A percentile compares a stretch with the other conserved stretches of the same genome.
These are phyloP conservation scores for Fusarium sp. DNA, from an alignment of 2,329 filamentous ascomycete species.

Conservation along the genomic window DNA sequence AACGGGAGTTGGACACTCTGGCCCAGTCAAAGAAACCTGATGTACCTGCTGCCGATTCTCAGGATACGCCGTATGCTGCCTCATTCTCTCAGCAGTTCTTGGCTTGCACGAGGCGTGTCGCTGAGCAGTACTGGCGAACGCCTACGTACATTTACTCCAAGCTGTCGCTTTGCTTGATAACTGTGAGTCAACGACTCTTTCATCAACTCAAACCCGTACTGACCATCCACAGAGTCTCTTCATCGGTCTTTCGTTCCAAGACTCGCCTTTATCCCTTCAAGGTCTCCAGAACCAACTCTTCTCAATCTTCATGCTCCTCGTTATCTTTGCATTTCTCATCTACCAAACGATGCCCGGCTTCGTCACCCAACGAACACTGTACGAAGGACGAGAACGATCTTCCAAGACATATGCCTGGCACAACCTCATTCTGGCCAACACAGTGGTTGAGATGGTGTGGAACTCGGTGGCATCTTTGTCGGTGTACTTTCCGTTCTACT, in stretches of 20 bases:
- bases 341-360: constrained; percentile 88
- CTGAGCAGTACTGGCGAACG: constrained; percentile 91
- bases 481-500: constrained; percentile 57
- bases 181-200: neutral
- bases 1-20: constrained; percentile 65
- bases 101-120: constrained; percentile 74
- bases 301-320: constrained; percentile 82
- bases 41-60: neutral
- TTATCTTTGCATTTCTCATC: constrained; percentile 80
- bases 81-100: constrained; percentile 74
- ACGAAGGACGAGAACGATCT: constrained; percentile 85
- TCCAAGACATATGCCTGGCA: constrained; percentile 87
- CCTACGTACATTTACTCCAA: constrained; percentile 92
- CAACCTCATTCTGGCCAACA: constrained; percentile 83
- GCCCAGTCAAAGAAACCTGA: fast-evolving
- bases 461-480: constrained; percentile 59
- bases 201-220: constrained; percentile 42
- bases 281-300: constrained; percentile 88
- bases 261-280: constrained; percentile 67
- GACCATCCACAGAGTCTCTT: constrained; percentile 66
- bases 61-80: constrained; percentile 46
- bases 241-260: constrained; percentile 82
- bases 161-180: constrained; percentile 57
- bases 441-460: constrained; percentile 88
- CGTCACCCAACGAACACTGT: constrained; percentile 80